Conservation (phyloP, 2,329 filamentous ascomycete genomes). For the Epichloe gansuensis region DNA sequence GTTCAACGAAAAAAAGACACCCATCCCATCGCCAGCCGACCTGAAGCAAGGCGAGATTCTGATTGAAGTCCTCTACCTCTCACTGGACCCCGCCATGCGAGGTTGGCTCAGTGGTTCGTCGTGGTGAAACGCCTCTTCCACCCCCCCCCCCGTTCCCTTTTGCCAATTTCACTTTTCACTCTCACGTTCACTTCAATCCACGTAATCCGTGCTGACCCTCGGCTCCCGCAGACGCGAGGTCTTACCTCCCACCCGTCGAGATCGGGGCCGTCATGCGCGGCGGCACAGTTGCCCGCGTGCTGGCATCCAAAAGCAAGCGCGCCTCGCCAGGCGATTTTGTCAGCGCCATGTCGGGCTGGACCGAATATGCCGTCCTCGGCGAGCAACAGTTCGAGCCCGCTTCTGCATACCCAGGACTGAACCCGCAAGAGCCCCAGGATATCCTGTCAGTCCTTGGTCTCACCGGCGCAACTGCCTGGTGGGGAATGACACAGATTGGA, state of each 20-base stretch:
- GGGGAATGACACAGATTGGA: conserved; percentile 57
- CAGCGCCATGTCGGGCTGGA: conserved; percentile 46
- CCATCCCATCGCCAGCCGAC: conserved; percentile 36
- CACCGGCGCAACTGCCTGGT: conserved; percentile 65
- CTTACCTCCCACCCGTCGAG: conserved; percentile 56
- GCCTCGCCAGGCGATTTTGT: conserved; percentile 47
- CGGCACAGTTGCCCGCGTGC: conserved; percentile 43
- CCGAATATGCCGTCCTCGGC: conserved; percentile 46
- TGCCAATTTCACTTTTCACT: neutral
- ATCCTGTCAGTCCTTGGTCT: conserved; percentile 49
- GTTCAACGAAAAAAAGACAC: conserved; percentile 40
- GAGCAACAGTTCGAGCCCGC: conserved; percentile 35
- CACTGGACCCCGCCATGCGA: conserved; percentile 65
- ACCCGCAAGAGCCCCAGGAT: conserved; percentile 35
- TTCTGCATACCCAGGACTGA: conserved; percentile 26
- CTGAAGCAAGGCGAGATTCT: conserved; percentile 54
- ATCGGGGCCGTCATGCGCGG: conserved; percentile 59
- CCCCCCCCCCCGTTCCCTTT: no score
- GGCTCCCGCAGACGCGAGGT: conserved; percentile 25
- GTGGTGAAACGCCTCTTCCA: conserved; percentile 5
- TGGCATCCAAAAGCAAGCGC: conserved; percentile 43
- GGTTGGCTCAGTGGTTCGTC: conserved; percentile 50
- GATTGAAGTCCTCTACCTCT: conserved; percentile 48
- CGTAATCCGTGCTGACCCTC: neutral
- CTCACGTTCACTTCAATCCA: neutral